A percentile compares a stretch with the other conserved stretches of the same genome.
Evolutionary conservation across 768 basidiomycete species (phyloP).

Genomic region (Psilocybe tampanensis): DNA sequence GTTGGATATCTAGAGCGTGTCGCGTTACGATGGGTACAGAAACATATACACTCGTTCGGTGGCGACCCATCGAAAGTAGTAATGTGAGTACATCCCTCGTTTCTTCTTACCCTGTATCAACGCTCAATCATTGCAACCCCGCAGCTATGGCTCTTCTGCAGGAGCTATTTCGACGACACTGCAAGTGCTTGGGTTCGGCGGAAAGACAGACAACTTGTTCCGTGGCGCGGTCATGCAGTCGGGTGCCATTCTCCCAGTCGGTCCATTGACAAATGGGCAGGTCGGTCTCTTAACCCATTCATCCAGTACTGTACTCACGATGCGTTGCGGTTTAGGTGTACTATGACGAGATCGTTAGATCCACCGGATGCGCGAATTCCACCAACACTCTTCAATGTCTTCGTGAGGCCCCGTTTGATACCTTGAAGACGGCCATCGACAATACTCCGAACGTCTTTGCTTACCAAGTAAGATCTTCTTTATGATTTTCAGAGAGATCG

Average conservation of each 20-base stretch:
- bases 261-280: background rate
- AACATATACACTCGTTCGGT: background rate
- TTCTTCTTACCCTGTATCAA: too few relatives aligned
- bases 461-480: background rate
- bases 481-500: background rate
- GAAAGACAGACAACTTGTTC: background rate
- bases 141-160: background rate
- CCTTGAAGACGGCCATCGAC: background rate
- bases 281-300: background rate
- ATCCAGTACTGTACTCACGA: too few relatives aligned
- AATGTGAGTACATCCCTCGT: too few relatives aligned
- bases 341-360: background rate
- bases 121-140: too few relatives aligned
- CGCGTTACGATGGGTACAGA: background rate
- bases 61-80: background rate
- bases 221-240: background rate
- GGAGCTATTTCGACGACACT: background rate
- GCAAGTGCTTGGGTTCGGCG: slow-evolving; percentile 1
- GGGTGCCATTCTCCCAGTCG: background rate
- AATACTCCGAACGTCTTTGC: background rate
- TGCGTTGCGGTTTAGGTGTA: background rate
- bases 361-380: background rate
- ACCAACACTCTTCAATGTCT: background rate
- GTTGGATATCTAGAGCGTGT: background rate
- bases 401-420: background rate